phyloP scores from a whole-genome alignment of 2,329 filamentous ascomycete genomes.

The Colletotrichum sp. region DNA sequence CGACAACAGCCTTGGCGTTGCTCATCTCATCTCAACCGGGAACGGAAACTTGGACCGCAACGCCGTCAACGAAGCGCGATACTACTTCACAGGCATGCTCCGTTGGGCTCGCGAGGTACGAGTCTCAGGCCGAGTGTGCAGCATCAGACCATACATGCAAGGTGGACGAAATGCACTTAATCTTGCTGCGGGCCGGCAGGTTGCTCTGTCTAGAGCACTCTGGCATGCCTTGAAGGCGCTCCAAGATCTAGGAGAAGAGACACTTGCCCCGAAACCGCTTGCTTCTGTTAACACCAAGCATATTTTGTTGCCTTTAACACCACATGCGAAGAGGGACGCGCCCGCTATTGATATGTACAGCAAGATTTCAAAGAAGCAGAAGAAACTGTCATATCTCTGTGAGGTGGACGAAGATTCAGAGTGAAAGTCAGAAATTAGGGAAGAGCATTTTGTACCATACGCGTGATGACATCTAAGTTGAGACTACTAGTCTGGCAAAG shows the following conservation, averaged over 20 bases:
- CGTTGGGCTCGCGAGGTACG: background rate
- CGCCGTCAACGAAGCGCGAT: background rate
- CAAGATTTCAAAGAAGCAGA: background rate
- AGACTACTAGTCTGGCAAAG: background rate
- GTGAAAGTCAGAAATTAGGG: background rate
- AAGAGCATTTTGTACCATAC: background rate
- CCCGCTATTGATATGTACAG: background rate
- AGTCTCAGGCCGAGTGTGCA: background rate
- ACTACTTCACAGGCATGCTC: background rate
- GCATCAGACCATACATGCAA: background rate
- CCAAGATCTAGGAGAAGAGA: background rate
- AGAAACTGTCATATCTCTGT: background rate
- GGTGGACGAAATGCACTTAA: background rate
- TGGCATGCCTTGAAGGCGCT: background rate
- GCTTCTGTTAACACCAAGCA: background rate
- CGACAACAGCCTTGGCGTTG: background rate
- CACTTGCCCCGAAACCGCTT: background rate
- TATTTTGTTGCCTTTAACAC: background rate
- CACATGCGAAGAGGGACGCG: background rate
- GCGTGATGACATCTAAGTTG: background rate
- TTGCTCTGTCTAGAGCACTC: background rate
- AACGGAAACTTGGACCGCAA: background rate
- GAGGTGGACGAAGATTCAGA: background rate
- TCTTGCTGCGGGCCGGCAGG: background rate
- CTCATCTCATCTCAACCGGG: background rate